Base-by-base conservation (phyloP, 306 rosid genomes). In the Betula pendula region DNA sequence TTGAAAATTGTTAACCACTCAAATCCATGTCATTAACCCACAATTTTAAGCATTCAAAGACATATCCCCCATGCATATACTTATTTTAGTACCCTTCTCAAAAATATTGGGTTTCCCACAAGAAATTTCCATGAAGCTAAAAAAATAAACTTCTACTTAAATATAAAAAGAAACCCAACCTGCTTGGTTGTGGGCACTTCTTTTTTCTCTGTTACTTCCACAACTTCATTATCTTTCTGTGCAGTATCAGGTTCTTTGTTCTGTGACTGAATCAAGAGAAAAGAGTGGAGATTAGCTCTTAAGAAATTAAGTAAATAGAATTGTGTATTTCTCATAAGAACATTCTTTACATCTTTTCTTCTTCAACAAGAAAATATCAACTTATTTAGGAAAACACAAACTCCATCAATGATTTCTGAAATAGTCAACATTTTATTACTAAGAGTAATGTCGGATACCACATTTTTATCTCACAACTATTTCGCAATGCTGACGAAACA, bases 191-290 rank as follows among this genome's bases (percentile, higher is more conserved):
- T 50, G 8, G 73, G 58, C 70, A 75, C 75, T 80, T 82, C 80
- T 24, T 76, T 67, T 50, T 82, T 80, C 63, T 70, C 84, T 10
- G 67, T 31, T 72, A 77, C 72, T 71, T 78, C 81, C 66, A 77
- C 49, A 50, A 71, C 74, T 56, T 65, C 74, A n/a, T 71, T 45
- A 68, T 79, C 82, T 15, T 72, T 70, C 14, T 60, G 63, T 47
- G 69, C 79, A 4, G 42, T 33, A 48, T 52, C 66, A 45, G 75
- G 71, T 50, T 15, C 48, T 63, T 27, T 74, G 22, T 45, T 73
- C 40, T 45, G 82, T 69, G 82, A 74, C 84, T 82, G 71, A 77
- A 72, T 44, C 69, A 78, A 38, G 12, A 74, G 19, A 55, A 74
- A 31, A 22, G 33, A 29, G 33, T 29, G 33, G 59, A 71, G 66